A percentile compares a stretch with the other conserved stretches of the same genome.
phyloP scores from a whole-genome alignment of 2,329 filamentous ascomycete species.

The Xylaria sp. region DNA sequence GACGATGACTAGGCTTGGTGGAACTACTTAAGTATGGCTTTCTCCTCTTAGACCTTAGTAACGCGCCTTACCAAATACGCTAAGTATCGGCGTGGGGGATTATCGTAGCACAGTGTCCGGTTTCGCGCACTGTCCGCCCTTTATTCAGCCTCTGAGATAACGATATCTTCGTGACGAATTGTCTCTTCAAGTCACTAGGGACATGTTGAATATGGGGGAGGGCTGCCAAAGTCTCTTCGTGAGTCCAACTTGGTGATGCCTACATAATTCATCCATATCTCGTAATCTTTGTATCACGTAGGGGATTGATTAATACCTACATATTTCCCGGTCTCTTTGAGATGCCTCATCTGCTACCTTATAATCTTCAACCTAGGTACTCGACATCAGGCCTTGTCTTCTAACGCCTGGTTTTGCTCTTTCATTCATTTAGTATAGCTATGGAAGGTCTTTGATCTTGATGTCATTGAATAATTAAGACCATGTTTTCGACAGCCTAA shows the following conservation, averaged over 20 bases:
- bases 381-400: not conserved
- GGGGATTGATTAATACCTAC: too few relatives aligned
- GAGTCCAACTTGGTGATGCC: too few relatives aligned
- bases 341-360: not conserved
- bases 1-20: constrained; percentile 10
- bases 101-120: not conserved
- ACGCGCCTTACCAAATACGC: constrained; percentile 1
- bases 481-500: not conserved
- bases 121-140: not conserved
- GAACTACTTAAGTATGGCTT: not conserved
- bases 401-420: not conserved
- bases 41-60: not conserved
- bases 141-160: not conserved
- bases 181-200: too few relatives aligned
- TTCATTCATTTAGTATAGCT: not conserved
- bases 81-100: constrained; percentile 2
- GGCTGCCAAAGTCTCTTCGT: too few relatives aligned
- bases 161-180: too few relatives aligned
- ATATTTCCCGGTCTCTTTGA: too few relatives aligned
- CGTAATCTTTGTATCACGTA: too few relatives aligned
- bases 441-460: not conserved
- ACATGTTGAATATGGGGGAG: too few relatives aligned
- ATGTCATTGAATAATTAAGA: not conserved
- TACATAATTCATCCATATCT: too few relatives aligned
- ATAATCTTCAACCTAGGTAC: not conserved